phyloP scores from a whole-genome alignment of 192 early-diverging fungal genomes.

The Geranomyces variabilis region DNA sequence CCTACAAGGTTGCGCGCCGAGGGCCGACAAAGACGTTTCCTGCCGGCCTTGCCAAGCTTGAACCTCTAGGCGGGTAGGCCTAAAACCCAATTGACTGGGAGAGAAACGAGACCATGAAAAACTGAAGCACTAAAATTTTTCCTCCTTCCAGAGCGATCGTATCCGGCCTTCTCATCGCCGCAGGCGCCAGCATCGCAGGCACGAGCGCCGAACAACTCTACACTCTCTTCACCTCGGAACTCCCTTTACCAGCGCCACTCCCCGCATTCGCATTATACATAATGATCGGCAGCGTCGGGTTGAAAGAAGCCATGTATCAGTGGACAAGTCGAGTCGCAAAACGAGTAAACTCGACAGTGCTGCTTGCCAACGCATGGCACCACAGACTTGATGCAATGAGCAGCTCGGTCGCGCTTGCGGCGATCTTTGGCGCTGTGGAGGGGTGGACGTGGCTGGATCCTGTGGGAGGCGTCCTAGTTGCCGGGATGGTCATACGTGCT shows the following conservation, averaged over 20 bases:
- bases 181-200: constrained; percentile 59
- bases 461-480: constrained; percentile 73
- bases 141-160: constrained; percentile 40
- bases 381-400: constrained; percentile 79
- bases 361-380: constrained; percentile 87
- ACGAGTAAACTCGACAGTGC: constrained; percentile 66
- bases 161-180: constrained; percentile 68
- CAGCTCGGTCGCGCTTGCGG: constrained; percentile 71
- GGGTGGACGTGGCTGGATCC: constrained; percentile 76
- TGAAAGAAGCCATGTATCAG: constrained; percentile 80
- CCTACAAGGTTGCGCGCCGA: constrained; percentile 70
- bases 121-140: no score
- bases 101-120: not conserved
- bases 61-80: constrained; percentile 40
- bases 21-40: constrained; percentile 66
- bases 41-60: constrained; percentile 56
- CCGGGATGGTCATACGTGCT: constrained; percentile 70
- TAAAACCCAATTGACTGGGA: not conserved
- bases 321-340: constrained; percentile 69
- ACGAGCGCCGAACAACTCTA: constrained; percentile 19
- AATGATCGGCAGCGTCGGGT: constrained; percentile 63
- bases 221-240: constrained; percentile 15
- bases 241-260: constrained; percentile 15
- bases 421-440: constrained; percentile 72
- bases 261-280: constrained; percentile 67